Evolutionary conservation across 2,329 filamentous ascomycete genomes (phyloP).

Genomic region (Stagonosporopsis cucurbitacearum): DNA sequence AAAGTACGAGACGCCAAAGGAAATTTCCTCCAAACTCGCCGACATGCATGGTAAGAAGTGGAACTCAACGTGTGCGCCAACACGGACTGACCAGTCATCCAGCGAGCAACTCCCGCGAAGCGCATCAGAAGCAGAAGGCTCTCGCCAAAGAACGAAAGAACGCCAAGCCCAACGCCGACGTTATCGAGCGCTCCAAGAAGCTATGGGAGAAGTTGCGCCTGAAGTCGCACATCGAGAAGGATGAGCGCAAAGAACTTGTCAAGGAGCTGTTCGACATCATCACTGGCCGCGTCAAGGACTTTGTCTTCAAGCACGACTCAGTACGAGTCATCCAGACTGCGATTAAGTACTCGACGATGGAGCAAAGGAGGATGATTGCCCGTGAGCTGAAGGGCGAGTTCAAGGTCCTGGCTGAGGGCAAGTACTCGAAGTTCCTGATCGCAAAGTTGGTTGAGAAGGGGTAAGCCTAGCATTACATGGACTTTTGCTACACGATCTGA

Average conservation of each 20-base stretch:
- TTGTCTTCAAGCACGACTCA: conserved; percentile 97
- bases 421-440: conserved; percentile 96
- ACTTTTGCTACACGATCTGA: conserved; percentile 16
- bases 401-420: conserved; percentile 84
- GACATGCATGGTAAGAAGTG: conserved; percentile 36
- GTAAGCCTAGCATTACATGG: conserved; percentile 31
- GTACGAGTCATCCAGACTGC: conserved; percentile 97
- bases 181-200: conserved; percentile 89
- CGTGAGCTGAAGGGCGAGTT: conserved; percentile 86
- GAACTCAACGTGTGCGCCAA: not conserved
- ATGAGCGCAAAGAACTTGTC: conserved; percentile 85
- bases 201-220: conserved; percentile 92
- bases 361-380: conserved; percentile 86
- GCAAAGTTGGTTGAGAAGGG: conserved; percentile 93
- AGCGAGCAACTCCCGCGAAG: conserved; percentile 80
- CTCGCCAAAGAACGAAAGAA: conserved; percentile 87
- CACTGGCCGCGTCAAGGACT: conserved; percentile 88
- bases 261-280: conserved; percentile 91
- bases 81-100: conserved; percentile 22
- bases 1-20: conserved; percentile 26
- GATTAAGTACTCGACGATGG: conserved; percentile 88
- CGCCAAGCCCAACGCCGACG: conserved; percentile 90
- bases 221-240: conserved; percentile 90
- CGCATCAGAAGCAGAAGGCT: conserved; percentile 91
- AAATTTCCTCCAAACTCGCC: conserved; percentile 32